A percentile compares a stretch with the other conserved stretches of the same genome.
Conservation (phyloP, 768 basidiomycete genomes). For the Amanita brunnescens region DNA sequence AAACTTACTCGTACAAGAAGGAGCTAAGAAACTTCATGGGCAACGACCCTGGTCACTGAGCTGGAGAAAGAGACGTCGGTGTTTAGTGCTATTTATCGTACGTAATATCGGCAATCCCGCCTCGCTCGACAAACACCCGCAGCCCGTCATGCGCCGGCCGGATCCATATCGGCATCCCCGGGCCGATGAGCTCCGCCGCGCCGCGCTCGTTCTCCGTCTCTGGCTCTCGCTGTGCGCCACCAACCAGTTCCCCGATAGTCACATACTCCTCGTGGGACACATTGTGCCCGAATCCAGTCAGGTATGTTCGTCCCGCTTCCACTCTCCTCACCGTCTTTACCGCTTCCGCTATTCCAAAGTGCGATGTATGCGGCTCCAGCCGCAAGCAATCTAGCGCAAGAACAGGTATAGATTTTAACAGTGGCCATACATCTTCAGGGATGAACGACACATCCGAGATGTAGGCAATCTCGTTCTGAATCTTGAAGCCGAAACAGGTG, state of each 20-base stretch:
- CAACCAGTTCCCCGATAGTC: conserved; percentile 47
- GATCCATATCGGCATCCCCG: conserved; percentile 46
- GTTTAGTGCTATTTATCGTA: conserved; percentile 24
- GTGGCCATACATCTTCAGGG: conserved; percentile 61
- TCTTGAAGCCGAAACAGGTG: conserved; percentile 60
- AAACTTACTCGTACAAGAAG: conserved; percentile 45
- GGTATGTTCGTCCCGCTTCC: conserved; percentile 54
- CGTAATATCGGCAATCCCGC: conserved; percentile 42
- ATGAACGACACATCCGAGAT: conserved; percentile 79
- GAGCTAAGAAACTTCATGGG: conserved; percentile 51
- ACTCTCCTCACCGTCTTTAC: conserved; percentile 47
- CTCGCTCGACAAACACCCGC: conserved; percentile 36
- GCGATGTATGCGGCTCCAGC: conserved; percentile 60
- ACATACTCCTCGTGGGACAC: conserved; percentile 71
- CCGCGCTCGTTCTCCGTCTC: conserved; percentile 26
- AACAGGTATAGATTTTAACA: conserved; percentile 41
- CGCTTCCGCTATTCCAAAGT: conserved; percentile 66
- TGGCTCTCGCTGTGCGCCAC: conserved; percentile 24
- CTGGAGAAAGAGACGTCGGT: background rate
- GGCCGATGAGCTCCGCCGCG: conserved; percentile 39
- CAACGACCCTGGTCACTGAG: conserved; percentile 21
- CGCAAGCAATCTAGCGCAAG: conserved; percentile 74
- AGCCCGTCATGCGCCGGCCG: conserved; percentile 74
- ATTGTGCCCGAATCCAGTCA: conserved; percentile 73
- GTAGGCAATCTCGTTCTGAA: conserved; percentile 62